These are phyloP conservation scores for Phlebiopsis flavidoalba DNA, from an alignment of 768 basidiomycete species.

Conservation along the genomic window DNA sequence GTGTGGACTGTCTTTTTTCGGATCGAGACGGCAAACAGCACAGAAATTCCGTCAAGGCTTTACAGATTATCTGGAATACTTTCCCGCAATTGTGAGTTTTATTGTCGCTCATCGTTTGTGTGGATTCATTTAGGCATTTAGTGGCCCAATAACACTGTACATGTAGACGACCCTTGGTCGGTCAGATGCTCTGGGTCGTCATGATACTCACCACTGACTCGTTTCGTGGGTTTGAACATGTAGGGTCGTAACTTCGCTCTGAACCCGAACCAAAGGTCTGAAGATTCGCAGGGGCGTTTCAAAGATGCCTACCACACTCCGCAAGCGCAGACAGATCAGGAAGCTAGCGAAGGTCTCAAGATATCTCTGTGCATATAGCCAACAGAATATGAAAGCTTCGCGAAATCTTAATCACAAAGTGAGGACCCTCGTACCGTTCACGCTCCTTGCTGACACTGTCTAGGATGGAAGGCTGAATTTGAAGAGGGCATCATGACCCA, in stretches of 20 bases:
- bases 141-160: conserved; percentile 72
- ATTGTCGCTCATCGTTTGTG: not conserved
- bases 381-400: conserved; percentile 50
- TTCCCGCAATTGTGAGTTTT: conserved; percentile 68
- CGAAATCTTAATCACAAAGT: conserved; percentile 65
- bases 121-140: conserved; percentile 20
- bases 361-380: conserved; percentile 66
- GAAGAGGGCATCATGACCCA: conserved; percentile 29
- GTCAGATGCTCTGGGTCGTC: conserved; percentile 15
- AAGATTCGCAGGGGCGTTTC: conserved; percentile 82
- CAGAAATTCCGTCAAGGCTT: conserved; percentile 76
- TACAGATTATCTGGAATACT: conserved; percentile 84
- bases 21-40: conserved; percentile 68
- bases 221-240: not conserved
- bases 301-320: conserved; percentile 70
- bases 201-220: conserved; percentile 8
- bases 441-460: not conserved
- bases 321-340: conserved; percentile 59
- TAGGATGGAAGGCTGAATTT: conserved; percentile 49
- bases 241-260: conserved; percentile 84
- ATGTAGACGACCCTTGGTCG: conserved; percentile 81
- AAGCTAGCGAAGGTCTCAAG: conserved; percentile 58
- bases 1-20: conserved; percentile 88
- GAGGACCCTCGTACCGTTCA: conserved; percentile 10
- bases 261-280: conserved; percentile 77